A percentile compares a stretch with the other conserved stretches of the same genome.
These are phyloP conservation scores for Cryptococcus floricola DNA, from an alignment of 1,284 basidiomycete species.

Conservation along the genomic window DNA sequence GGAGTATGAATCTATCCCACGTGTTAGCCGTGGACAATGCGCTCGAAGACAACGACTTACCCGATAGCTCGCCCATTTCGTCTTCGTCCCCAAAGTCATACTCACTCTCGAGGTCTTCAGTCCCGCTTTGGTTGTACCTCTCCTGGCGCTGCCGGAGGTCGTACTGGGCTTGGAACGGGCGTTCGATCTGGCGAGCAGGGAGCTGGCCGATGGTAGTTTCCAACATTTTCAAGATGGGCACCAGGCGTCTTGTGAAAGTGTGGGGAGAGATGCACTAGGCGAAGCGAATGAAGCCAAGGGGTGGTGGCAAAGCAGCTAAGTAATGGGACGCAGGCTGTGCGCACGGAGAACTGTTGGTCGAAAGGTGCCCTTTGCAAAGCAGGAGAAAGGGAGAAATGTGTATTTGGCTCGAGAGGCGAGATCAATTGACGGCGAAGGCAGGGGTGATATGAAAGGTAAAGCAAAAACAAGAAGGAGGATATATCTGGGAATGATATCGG, in stretches of 20 bases:
- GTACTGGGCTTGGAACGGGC: neutral
- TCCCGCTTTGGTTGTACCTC: neutral
- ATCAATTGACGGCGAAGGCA: too few species aligned
- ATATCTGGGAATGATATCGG: too few species aligned
- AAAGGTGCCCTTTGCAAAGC: too few species aligned
- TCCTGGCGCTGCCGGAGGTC: neutral
- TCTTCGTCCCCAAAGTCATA: constrained; percentile 52
- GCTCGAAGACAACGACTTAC: constrained; percentile 17
- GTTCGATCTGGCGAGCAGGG: constrained; percentile 1
- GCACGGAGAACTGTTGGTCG: too few species aligned
- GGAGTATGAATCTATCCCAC: constrained; percentile 28
- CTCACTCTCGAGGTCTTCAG: constrained; percentile 51
- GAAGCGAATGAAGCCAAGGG: neutral
- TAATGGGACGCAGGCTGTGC: too few species aligned
- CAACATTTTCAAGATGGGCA: neutral
- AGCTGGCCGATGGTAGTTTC: constrained; percentile 10
- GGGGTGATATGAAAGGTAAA: too few species aligned
- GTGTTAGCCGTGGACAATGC: neutral
- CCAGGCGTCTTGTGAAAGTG: neutral
- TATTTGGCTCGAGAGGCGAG: too few species aligned
- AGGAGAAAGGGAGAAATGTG: too few species aligned
- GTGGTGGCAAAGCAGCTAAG: neutral
- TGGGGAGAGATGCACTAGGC: neutral
- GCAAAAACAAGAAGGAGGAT: too few species aligned
- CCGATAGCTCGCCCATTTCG: constrained; percentile 38